These are phyloP conservation scores for Inonotus obliquus DNA, from an alignment of 1,284 basidiomycete species.

Conservation along the genomic window DNA sequence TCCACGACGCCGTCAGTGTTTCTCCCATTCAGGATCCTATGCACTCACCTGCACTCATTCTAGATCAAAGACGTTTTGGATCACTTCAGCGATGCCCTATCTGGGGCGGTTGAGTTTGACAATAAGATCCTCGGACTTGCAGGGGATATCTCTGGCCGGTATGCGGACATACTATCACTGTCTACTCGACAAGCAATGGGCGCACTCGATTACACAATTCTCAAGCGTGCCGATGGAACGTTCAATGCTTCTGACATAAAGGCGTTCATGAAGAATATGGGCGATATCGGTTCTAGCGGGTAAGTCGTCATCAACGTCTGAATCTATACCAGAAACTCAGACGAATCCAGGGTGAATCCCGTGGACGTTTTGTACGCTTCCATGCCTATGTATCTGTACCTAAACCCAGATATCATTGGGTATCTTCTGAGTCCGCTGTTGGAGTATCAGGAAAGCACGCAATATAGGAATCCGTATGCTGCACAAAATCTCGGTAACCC, in stretches of 20 bases:
- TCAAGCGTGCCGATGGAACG: slow-evolving; percentile 25
- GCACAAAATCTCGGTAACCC: slow-evolving; percentile 36
- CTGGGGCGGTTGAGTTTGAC: slow-evolving; percentile 33
- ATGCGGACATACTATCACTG: slow-evolving; percentile 36
- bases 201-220: slow-evolving; percentile 36
- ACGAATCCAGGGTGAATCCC: slow-evolving; percentile 34
- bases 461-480: slow-evolving; percentile 31
- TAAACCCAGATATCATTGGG: slow-evolving; percentile 38
- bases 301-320: not conserved
- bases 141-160: slow-evolving; percentile 28
- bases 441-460: slow-evolving; percentile 33
- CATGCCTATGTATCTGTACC: slow-evolving; percentile 42
- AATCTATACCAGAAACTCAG: not conserved
- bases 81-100: slow-evolving; percentile 32
- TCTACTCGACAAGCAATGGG: slow-evolving; percentile 37
- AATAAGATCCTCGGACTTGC: slow-evolving; percentile 30
- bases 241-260: slow-evolving; percentile 22
- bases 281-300: slow-evolving; percentile 7
- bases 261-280: slow-evolving; percentile 18
- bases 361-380: slow-evolving; percentile 45
- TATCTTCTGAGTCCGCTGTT: slow-evolving; percentile 42
- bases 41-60: slow-evolving; percentile 20
- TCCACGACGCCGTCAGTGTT: slow-evolving; percentile 21
- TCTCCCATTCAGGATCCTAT: not conserved
- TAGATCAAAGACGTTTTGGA: slow-evolving; percentile 36